phyloP scores from a whole-genome alignment of 2,329 filamentous ascomycete genomes.

The Aspergillus caelatus region DNA sequence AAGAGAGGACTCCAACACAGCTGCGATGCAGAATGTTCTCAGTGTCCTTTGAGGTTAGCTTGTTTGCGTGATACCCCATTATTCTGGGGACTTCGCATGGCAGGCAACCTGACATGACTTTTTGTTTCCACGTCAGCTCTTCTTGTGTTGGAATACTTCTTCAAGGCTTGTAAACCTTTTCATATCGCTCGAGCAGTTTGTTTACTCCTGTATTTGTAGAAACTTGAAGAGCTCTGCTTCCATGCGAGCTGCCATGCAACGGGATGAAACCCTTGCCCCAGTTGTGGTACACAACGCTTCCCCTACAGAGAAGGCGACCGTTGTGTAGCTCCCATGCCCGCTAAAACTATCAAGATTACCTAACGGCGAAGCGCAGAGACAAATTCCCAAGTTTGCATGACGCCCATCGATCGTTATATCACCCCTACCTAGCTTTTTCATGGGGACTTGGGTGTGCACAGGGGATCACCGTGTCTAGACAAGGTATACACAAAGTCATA shows the following conservation, averaged over 20 bases:
- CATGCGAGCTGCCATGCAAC: neutral
- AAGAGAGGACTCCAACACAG: constrained; percentile 79
- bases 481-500: too few relatives aligned
- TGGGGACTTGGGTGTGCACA: too few relatives aligned
- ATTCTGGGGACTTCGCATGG: neutral
- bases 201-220: neutral
- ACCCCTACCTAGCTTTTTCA: too few relatives aligned
- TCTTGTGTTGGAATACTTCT: neutral
- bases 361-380: neutral
- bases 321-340: too few relatives aligned
- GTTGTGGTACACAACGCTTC: neutral
- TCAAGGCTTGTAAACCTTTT: neutral
- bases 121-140: neutral
- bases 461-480: too few relatives aligned
- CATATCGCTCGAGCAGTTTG: neutral
- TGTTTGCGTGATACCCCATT: neutral
- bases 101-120: neutral
- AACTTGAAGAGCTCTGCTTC: neutral
- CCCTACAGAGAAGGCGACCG: too few relatives aligned
- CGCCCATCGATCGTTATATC: too few relatives aligned
- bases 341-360: neutral
- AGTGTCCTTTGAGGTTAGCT: constrained; percentile 56
- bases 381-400: neutral
- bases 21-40: constrained; percentile 81
- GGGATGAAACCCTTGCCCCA: neutral